phyloP scores from a whole-genome alignment of 176 grass and related monocot species.

The Hordeum marinum region DNA sequence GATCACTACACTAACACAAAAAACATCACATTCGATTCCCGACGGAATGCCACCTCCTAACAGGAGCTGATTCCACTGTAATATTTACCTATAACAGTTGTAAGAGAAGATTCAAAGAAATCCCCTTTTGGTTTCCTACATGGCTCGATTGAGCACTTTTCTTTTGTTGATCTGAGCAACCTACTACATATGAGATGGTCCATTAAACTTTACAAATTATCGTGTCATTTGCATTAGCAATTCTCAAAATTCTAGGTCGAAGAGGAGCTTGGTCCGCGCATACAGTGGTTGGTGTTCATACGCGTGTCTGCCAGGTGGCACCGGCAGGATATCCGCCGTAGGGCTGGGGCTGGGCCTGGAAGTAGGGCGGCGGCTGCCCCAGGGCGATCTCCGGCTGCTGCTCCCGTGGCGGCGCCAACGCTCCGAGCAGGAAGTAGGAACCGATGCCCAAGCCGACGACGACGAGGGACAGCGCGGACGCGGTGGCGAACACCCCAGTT shows the following conservation, averaged over 20 bases:
- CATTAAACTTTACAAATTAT: neutral
- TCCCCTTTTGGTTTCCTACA: too few relatives aligned
- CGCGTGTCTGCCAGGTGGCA: neutral
- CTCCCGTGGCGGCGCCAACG: neutral
- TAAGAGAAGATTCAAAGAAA: too few relatives aligned
- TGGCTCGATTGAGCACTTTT: too few relatives aligned
- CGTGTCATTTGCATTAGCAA: too few relatives aligned
- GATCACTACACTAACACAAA: too few relatives aligned
- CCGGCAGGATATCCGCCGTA: neutral
- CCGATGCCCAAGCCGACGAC: neutral
- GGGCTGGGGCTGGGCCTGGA: neutral
- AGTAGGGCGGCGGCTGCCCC: constrained; percentile 5
- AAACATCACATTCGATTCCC: too few relatives aligned
- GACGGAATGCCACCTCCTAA: too few relatives aligned
- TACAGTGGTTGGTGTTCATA: neutral
- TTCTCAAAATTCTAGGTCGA: too few relatives aligned
- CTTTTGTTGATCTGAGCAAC: neutral
- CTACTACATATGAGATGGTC: neutral
- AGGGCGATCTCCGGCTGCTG: constrained; percentile 2
- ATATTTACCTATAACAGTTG: too few relatives aligned
- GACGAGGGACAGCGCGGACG: neutral
- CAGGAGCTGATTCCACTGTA: too few relatives aligned
- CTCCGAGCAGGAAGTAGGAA: constrained; percentile 6
- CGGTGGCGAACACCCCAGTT: neutral
- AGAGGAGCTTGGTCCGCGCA: too few relatives aligned